These are phyloP conservation scores for Alopecurus myosuroides DNA, from an alignment of 176 grass and related monocot species.

Conservation along the genomic window DNA sequence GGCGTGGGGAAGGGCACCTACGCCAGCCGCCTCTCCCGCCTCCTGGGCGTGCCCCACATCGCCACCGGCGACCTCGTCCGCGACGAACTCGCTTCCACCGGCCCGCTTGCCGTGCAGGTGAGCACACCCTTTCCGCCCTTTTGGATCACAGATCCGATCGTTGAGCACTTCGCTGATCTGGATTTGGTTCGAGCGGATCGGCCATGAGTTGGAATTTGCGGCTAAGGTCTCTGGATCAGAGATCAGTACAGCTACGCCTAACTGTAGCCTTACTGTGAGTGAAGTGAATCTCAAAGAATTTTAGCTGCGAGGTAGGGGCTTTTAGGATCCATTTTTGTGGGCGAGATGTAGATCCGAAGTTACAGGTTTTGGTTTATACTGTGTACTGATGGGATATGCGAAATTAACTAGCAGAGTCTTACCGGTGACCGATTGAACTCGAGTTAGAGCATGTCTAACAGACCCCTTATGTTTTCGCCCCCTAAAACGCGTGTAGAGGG, in stretches of 20 bases:
- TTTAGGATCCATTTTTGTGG: neutral
- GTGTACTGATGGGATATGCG: neutral
- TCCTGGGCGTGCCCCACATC: slow-evolving; percentile 87
- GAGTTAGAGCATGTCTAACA: too few species aligned
- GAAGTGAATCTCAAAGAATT: neutral
- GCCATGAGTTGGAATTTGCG: neutral
- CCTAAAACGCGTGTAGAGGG: too few species aligned
- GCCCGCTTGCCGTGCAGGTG: slow-evolving; percentile 58
- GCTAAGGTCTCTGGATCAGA: neutral
- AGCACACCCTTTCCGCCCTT: neutral
- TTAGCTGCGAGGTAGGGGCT: neutral
- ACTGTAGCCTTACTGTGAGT: neutral
- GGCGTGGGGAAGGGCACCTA: slow-evolving; percentile 94
- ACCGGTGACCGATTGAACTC: neutral
- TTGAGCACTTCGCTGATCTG: neutral
- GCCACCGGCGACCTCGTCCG: slow-evolving; percentile 90
- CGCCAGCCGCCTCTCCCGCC: slow-evolving; percentile 69
- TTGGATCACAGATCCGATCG: neutral
- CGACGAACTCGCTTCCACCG: slow-evolving; percentile 77
- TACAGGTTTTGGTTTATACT: neutral
- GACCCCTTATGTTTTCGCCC: too few species aligned
- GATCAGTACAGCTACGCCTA: neutral
- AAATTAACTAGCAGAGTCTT: neutral
- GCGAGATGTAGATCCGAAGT: neutral
- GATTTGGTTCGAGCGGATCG: neutral